A percentile compares a stretch with the other conserved stretches of the same genome.
phyloP scores from a whole-genome alignment of 352 stramenopile genomes.

The Globisporangium perplexum region DNA sequence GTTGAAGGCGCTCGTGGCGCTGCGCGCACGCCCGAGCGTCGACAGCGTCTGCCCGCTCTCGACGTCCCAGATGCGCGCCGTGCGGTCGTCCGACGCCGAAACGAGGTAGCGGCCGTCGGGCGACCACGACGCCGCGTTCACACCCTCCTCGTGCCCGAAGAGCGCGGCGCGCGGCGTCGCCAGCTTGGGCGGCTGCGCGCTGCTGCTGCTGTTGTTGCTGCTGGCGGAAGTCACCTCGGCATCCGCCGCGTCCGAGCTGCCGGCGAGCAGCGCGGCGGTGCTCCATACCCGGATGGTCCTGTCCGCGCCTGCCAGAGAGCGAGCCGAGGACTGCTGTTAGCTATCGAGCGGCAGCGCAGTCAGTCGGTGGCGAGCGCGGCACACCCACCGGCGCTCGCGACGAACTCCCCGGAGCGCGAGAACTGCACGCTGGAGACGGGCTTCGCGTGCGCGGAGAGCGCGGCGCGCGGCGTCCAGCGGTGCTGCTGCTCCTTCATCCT shows the following conservation, averaged over 20 bases:
- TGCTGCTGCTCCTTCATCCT: not conserved
- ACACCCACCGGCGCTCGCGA: slow-evolving; percentile 66
- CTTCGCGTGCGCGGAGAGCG: slow-evolving; percentile 45
- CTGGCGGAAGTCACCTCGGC: not conserved
- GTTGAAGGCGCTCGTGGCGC: slow-evolving; percentile 15
- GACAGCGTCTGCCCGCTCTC: slow-evolving; percentile 71
- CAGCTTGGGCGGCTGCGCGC: not conserved
- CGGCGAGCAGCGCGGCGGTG: slow-evolving; percentile 18
- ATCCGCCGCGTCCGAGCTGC: too few species aligned
- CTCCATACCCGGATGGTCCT: slow-evolving; percentile 75
- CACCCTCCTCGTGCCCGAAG: slow-evolving; percentile 90
- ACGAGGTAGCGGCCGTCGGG: slow-evolving; percentile 81
- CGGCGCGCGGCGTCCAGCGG: slow-evolving; percentile 5
- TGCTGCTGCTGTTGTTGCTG: not conserved
- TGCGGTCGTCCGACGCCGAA: slow-evolving; percentile 95
- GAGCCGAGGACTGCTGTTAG: too few species aligned
- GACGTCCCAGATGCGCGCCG: slow-evolving; percentile 93
- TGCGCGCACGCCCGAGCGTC: slow-evolving; percentile 57
- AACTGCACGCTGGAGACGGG: slow-evolving; percentile 77
- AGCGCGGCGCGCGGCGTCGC: slow-evolving; percentile 32
- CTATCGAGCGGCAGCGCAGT: too few species aligned
- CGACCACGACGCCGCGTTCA: slow-evolving; percentile 93
- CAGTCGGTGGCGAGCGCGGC: too few species aligned
- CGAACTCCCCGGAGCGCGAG: slow-evolving; percentile 33
- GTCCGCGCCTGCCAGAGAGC: slow-evolving; percentile 45